Evolutionary conservation across 116 monocot genomes (phyloP).

Genomic region (Thalassia testudinum): DNA sequence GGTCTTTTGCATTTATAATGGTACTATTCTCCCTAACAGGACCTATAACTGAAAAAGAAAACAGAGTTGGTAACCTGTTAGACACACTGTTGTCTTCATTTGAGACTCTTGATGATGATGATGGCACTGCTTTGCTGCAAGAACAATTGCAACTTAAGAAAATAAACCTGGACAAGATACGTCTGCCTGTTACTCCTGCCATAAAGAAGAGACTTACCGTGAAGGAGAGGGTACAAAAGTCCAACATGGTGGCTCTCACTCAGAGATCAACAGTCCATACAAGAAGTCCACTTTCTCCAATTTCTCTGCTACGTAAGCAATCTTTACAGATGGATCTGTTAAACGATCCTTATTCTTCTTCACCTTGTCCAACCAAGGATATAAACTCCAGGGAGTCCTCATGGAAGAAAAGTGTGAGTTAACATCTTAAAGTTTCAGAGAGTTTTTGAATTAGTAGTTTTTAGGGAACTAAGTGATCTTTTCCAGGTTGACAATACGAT

Average conservation of each 20-base stretch:
- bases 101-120: constrained; percentile 19
- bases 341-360: constrained; percentile 1
- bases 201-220: background rate
- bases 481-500: no score
- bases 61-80: constrained; percentile 12
- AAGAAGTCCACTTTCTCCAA: constrained; percentile 21
- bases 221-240: background rate
- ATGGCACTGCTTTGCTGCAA: constrained; percentile 18
- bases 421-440: no score
- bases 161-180: constrained; percentile 18
- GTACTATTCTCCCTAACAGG: constrained; percentile 4
- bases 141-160: constrained; percentile 18
- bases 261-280: background rate
- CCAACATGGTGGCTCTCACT: background rate
- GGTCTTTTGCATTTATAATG: no score
- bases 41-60: constrained; percentile 12
- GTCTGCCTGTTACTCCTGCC: constrained; percentile 13
- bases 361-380: background rate
- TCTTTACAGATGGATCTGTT: constrained; percentile 10
- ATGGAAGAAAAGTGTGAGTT: no score
- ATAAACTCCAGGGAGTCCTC: no score
- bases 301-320: constrained; percentile 10
- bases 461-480: no score
- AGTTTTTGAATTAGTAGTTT: no score
- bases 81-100: constrained; percentile 16